These are phyloP conservation scores for Pythium sp. DNA, from an alignment of 352 stramenopile species.

Conservation along the genomic window DNA sequence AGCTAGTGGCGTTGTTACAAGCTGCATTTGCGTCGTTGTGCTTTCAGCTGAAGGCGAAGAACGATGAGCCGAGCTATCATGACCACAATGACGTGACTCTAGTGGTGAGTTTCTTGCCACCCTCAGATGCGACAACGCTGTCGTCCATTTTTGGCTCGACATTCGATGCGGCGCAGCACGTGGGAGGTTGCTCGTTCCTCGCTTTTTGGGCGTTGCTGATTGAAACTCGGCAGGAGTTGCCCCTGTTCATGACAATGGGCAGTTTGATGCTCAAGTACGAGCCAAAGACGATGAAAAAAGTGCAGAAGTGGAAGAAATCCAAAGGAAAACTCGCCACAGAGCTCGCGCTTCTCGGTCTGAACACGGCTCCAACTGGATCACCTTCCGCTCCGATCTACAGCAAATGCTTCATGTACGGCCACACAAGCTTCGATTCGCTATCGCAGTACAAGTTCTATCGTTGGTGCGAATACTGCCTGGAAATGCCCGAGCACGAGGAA, in stretches of 20 bases:
- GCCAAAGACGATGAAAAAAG: slow-evolving; percentile 71
- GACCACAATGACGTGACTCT: slow-evolving; percentile 31
- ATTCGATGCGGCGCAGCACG: slow-evolving; percentile 59
- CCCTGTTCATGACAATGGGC: slow-evolving; percentile 63
- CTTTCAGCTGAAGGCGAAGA: slow-evolving; percentile 26
- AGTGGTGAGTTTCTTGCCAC: slow-evolving; percentile 70
- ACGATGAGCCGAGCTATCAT: slow-evolving; percentile 26
- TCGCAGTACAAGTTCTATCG: slow-evolving; percentile 67
- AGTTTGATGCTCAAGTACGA: slow-evolving; percentile 73
- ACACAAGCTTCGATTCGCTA: slow-evolving; percentile 58
- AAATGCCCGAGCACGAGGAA: slow-evolving; percentile 48
- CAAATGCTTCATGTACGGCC: slow-evolving; percentile 30
- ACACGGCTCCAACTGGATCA: slow-evolving; percentile 17
- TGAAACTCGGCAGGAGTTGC: slow-evolving; percentile 75
- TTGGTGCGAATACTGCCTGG: slow-evolving; percentile 63
- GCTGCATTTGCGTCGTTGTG: slow-evolving; percentile 37
- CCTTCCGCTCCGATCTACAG: slow-evolving; percentile 20
- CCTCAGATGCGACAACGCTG: slow-evolving; percentile 37
- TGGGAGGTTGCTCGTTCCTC: slow-evolving; percentile 60
- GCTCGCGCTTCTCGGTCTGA: slow-evolving; percentile 32
- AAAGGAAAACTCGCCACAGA: slow-evolving; percentile 52
- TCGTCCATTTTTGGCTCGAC: slow-evolving; percentile 66
- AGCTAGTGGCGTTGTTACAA: slow-evolving; percentile 37
- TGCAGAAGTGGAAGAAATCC: slow-evolving; percentile 74
- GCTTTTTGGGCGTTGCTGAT: slow-evolving; percentile 66